These are phyloP conservation scores for Akanthomyces lecanii DNA, from an alignment of 2,329 filamentous ascomycete species.

Conservation along the genomic window DNA sequence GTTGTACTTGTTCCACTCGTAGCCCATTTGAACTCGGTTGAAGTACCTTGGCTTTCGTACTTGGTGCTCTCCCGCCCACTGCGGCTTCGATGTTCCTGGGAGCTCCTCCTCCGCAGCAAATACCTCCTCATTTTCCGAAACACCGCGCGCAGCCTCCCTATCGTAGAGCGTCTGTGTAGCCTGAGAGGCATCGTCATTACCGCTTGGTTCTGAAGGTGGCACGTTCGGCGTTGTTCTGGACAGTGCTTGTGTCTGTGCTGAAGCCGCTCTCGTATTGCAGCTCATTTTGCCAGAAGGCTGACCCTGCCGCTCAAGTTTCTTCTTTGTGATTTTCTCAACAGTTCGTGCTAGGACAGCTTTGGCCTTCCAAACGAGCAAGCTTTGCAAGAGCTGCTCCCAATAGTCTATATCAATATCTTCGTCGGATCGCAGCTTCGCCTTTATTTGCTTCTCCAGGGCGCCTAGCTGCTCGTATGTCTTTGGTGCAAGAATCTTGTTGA, in stretches of 20 bases:
- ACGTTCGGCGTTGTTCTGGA: conserved; percentile 2
- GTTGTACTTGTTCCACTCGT: conserved; percentile 99
- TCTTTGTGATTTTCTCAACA: conserved; percentile 69
- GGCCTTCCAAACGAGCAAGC: conserved; percentile 84
- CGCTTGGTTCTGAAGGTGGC: not conserved
- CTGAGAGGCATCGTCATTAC: conserved; percentile 73
- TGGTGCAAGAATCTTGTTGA: conserved; percentile 79
- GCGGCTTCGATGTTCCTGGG: conserved; percentile 53
- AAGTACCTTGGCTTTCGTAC: conserved; percentile 95
- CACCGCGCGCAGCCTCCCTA: conserved; percentile 83
- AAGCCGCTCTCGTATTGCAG: conserved; percentile 20
- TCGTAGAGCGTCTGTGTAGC: conserved; percentile 88
- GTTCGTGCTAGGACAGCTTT: conserved; percentile 78
- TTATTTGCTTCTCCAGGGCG: conserved; percentile 80
- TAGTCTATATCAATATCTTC: conserved; percentile 96
- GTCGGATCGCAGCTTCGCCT: conserved; percentile 77
- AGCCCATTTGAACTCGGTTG: conserved; percentile 97
- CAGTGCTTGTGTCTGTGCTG: conserved; percentile 22
- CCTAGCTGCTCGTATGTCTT: conserved; percentile 88
- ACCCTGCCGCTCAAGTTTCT: conserved; percentile 11
- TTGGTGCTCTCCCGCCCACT: conserved; percentile 80
- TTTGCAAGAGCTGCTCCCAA: conserved; percentile 89
- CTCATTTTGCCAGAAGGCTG: conserved; percentile 50
- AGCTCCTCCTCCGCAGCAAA: conserved; percentile 87
- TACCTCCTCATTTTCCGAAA: conserved; percentile 92